These are phyloP conservation scores for Candida sakaeoensis DNA, from an alignment of 805 yeast species.

Conservation along the genomic window DNA sequence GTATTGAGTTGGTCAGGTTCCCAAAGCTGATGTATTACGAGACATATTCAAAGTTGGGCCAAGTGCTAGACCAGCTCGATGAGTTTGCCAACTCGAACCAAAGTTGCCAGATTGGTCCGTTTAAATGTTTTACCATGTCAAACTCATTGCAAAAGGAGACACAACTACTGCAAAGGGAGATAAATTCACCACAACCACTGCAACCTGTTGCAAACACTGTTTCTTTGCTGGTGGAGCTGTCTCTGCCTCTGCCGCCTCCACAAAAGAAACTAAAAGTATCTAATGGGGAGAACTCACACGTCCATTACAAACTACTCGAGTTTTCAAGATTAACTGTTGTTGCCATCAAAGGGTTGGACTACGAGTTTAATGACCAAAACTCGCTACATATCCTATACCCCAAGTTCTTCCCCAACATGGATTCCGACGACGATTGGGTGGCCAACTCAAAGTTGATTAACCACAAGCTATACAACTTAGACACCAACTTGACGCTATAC, in stretches of 20 bases:
- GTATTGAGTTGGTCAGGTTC: constrained; percentile 41
- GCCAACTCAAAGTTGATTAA: constrained; percentile 19
- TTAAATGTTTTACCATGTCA: constrained; percentile 18
- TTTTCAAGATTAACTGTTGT: constrained; percentile 37
- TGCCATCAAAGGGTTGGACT: constrained; percentile 39
- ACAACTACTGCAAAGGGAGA: too few relatives aligned
- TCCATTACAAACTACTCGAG: constrained; percentile 32
- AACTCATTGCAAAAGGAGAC: too few relatives aligned
- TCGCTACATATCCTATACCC: constrained; percentile 43
- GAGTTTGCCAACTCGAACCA: constrained; percentile 9
- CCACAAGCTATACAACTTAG: constrained; percentile 8
- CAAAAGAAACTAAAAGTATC: constrained; percentile 12
- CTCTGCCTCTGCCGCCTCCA: constrained; percentile 2
- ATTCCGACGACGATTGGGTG: constrained; percentile 39
- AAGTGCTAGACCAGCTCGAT: constrained; percentile 32
- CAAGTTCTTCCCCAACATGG: constrained; percentile 40
- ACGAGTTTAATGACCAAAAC: constrained; percentile 37
- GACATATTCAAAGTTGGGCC: constrained; percentile 37
- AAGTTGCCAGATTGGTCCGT: constrained; percentile 21
- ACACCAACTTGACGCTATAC: constrained; percentile 11
- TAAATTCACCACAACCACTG: background rate
- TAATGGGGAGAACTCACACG: constrained; percentile 27
- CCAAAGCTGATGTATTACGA: constrained; percentile 31
- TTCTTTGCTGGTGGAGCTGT: too few relatives aligned
- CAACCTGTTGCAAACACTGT: background rate